Evolutionary conservation across 2,329 filamentous ascomycete genomes (phyloP).

Genomic region (Grosmannia penicillata): DNA sequence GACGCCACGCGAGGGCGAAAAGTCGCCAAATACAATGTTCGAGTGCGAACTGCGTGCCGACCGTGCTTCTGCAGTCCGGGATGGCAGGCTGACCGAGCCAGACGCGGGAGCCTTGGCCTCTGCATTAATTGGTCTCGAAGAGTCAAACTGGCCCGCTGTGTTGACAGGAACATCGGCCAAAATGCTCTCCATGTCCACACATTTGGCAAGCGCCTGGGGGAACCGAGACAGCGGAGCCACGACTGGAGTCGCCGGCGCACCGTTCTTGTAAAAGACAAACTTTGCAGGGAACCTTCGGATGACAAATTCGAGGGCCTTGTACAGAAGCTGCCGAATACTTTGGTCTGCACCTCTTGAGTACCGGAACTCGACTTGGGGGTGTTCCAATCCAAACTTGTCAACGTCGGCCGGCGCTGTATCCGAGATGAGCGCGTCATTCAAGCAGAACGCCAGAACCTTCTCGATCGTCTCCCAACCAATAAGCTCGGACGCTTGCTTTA

Average conservation of each 20-base stretch:
- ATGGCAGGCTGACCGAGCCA: conserved; percentile 7
- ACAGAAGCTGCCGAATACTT: conserved; percentile 26
- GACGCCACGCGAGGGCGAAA: conserved; percentile 21
- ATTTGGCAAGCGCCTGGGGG: not conserved
- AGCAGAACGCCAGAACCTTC: conserved; percentile 8
- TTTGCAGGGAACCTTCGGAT: conserved; percentile 42
- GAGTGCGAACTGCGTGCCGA: not conserved
- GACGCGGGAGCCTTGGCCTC: not conserved
- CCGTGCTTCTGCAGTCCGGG: not conserved
- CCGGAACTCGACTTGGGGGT: conserved; percentile 21
- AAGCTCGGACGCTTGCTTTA: conserved; percentile 6
- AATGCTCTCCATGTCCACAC: not conserved
- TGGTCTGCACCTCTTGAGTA: conserved; percentile 39
- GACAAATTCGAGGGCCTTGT: conserved; percentile 42
- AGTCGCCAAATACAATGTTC: conserved; percentile 56
- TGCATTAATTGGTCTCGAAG: not conserved
- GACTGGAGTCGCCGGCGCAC: conserved; percentile 31
- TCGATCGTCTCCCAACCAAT: conserved; percentile 11
- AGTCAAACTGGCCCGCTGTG: not conserved
- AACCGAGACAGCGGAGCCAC: not conserved
- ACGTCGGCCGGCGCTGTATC: conserved; percentile 13
- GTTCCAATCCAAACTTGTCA: conserved; percentile 8
- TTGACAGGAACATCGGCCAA: too few species aligned
- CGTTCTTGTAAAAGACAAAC: conserved; percentile 24
- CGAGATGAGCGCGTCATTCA: conserved; percentile 15